Base-by-base conservation (phyloP, 345 rosid genomes). In the Cochlearia excelsa region DNA sequence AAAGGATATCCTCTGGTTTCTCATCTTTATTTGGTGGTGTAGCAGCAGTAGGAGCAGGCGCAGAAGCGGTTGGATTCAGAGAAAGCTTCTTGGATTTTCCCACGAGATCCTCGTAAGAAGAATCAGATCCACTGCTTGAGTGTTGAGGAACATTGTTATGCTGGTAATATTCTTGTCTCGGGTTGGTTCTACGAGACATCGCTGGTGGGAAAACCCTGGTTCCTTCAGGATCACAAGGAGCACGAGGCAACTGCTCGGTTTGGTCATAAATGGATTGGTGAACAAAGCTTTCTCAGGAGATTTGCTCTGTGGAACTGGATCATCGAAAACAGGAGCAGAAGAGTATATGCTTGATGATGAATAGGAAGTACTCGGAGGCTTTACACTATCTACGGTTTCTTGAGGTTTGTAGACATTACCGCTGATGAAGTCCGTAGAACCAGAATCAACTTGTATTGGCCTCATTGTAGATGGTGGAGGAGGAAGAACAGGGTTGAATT, bases 1-100 rank as follows among this genome's bases (percentile, higher is more conserved):
- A 89, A 56, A 93, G 89, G 43, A 74, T 86, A 68, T 86, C 97
- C 70, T 93, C 97, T 31, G 85, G 86, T 72, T 83, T 84, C 37
- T 63, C 79, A 68, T 85, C 77, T 67, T 80, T 82, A 57, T 80
- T 63, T 10, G 82, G 81, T 10, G 69, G 64, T 50, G 74, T 30
- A 51, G 61, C 38, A 38, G 80, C 30, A 50, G 59, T 16, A 16
- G 23, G 23, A 16, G 23, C 23, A 16, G 23, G 23, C 23, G 23
- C 4, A 38, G 74, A 51, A 29, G 79, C 16, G 4, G 75, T 45
- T 1, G 90, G 63, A 63, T 81, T 77, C 51, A 89, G 81, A 16
- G 91, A 80, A 7, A 89, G 84, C 52, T 65, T 82, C 68, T 77
- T 78, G 9, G 94, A 78, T 68, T 83, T 82, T 35, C 82, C 91